Evolutionary conservation across 164 flowering plant genomes (phyloP).

Genomic region (Sedum album): DNA sequence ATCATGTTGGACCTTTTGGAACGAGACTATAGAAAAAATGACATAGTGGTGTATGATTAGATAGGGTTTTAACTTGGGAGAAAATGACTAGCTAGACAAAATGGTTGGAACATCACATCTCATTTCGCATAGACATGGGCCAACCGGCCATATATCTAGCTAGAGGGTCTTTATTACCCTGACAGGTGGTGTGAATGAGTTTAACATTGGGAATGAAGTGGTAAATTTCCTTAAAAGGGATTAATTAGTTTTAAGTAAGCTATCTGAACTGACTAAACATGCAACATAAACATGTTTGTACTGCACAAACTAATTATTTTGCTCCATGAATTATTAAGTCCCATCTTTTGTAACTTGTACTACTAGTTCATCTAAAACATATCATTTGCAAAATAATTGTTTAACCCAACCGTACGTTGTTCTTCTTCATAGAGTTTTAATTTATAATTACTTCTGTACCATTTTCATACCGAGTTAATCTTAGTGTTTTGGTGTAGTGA

Average conservation of each 20-base stretch:
- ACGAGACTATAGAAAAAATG: neutral
- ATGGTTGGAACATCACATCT: slow-evolving; percentile 7
- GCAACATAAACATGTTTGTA: neutral
- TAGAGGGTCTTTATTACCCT: neutral
- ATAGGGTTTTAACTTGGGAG: neutral
- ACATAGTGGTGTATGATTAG: neutral
- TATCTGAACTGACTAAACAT: slow-evolving; percentile 4
- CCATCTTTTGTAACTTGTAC: neutral
- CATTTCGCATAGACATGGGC: slow-evolving; percentile 2
- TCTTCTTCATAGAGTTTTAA: neutral
- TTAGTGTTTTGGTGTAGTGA: neutral
- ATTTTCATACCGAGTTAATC: neutral
- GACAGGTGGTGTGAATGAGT: neutral
- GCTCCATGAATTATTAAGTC: neutral
- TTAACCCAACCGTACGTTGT: neutral
- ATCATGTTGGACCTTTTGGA: neutral
- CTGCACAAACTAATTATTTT: neutral
- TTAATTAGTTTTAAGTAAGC: slow-evolving; percentile 8
- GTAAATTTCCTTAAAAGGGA: slow-evolving; percentile 4
- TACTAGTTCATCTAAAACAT: neutral
- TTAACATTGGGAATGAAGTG: neutral
- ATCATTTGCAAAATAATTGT: neutral
- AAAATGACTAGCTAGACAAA: neutral
- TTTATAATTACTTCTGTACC: neutral
- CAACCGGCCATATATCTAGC: neutral